phyloP scores from a whole-genome alignment of 805 yeast species.

The Candida nonsorbophila region DNA sequence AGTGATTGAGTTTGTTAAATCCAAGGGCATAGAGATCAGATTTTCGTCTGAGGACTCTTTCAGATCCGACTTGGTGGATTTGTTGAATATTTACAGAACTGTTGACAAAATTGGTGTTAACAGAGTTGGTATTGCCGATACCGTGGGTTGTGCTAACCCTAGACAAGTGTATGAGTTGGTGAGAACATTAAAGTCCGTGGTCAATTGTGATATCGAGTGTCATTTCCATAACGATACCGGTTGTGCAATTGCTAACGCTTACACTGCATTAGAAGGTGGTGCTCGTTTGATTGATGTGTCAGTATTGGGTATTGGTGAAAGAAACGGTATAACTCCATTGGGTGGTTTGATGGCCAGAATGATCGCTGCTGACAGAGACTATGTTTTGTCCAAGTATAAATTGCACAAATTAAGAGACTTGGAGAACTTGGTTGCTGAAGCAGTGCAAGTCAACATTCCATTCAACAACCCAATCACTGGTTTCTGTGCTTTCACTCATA shows the following conservation, averaged over 20 bases:
- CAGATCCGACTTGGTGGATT: slow-evolving; percentile 56
- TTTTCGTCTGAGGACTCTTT: slow-evolving; percentile 57
- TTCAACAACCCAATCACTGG: slow-evolving; percentile 62
- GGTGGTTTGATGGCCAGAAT: slow-evolving; percentile 62
- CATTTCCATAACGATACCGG: slow-evolving; percentile 64
- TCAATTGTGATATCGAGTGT: slow-evolving; percentile 54
- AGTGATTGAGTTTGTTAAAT: slow-evolving; percentile 56
- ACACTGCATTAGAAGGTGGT: slow-evolving; percentile 60
- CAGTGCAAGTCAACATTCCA: slow-evolving; percentile 54
- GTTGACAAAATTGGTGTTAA: slow-evolving; percentile 58
- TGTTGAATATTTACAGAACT: slow-evolving; percentile 54
- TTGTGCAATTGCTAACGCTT: slow-evolving; percentile 60
- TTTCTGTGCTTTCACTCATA: slow-evolving; percentile 60
- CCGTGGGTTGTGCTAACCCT: slow-evolving; percentile 61
- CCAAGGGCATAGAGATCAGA: slow-evolving; percentile 55
- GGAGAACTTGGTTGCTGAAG: slow-evolving; percentile 55
- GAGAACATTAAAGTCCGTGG: slow-evolving; percentile 52
- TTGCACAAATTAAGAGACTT: slow-evolving; percentile 51
- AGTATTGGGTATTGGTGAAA: slow-evolving; percentile 58
- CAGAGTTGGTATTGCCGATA: slow-evolving; percentile 61
- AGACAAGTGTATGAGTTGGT: slow-evolving; percentile 59
- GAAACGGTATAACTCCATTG: slow-evolving; percentile 58
- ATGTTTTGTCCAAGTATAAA: slow-evolving; percentile 54
- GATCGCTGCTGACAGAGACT: slow-evolving; percentile 58
- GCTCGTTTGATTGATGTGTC: slow-evolving; percentile 56